Evolutionary conservation across 2,329 filamentous ascomycete species (phyloP).

Genomic region (Xylaria multiplex): DNA sequence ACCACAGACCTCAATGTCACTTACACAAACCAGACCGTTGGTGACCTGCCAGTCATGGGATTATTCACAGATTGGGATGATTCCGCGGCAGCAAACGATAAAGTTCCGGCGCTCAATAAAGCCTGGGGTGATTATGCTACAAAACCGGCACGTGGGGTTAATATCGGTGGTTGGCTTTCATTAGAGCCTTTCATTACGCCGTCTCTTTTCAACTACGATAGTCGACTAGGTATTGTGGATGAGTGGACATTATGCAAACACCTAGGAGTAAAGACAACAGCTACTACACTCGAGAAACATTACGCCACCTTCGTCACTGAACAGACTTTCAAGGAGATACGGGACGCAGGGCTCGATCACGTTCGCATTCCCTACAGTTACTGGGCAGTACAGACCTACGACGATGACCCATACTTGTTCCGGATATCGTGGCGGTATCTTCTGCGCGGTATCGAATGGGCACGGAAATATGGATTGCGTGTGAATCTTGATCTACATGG

Average conservation of each 20-base stretch:
- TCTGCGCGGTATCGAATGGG: slow-evolving; percentile 91
- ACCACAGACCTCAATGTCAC: slow-evolving; percentile 93
- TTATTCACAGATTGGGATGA: slow-evolving; percentile 89
- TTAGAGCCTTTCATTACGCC: slow-evolving; percentile 96
- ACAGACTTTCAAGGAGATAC: slow-evolving; percentile 84
- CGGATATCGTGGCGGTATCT: slow-evolving; percentile 94
- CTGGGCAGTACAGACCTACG: slow-evolving; percentile 90
- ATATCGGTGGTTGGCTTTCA: slow-evolving; percentile 92
- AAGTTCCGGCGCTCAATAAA: slow-evolving; percentile 81
- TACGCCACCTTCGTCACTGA: slow-evolving; percentile 91
- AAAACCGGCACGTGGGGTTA: slow-evolving; percentile 86
- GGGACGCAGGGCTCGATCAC: slow-evolving; percentile 89
- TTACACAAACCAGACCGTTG: slow-evolving; percentile 85
- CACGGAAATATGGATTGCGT: slow-evolving; percentile 88
- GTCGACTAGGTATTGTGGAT: slow-evolving; percentile 76
- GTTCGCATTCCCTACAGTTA: slow-evolving; percentile 96
- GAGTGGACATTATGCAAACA: slow-evolving; percentile 82
- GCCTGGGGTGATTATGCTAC: slow-evolving; percentile 80
- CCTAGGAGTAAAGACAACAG: slow-evolving; percentile 73
- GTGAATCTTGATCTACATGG: slow-evolving; percentile 94
- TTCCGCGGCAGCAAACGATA: slow-evolving; percentile 77
- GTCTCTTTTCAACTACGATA: slow-evolving; percentile 81
- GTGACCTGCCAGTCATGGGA: slow-evolving; percentile 90
- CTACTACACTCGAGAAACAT: slow-evolving; percentile 81
- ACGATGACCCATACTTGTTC: slow-evolving; percentile 86